phyloP scores from a whole-genome alignment of 2,329 filamentous ascomycete species.

The Xylariaceae sp. region DNA sequence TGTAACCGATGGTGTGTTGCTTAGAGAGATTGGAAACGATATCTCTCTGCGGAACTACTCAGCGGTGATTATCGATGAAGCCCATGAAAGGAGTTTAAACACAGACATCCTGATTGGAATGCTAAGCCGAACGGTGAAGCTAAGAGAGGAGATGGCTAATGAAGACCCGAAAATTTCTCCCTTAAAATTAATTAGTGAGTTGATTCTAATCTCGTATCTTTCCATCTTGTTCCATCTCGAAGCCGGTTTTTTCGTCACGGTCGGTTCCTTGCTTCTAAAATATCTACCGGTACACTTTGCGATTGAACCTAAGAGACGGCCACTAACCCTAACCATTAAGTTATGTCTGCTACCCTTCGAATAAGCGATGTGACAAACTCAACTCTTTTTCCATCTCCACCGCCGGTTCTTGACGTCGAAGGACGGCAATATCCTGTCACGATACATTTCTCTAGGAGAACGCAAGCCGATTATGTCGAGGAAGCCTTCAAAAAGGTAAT shows the following conservation, averaged over 20 bases:
- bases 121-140: constrained; percentile 84
- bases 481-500: constrained; percentile 85
- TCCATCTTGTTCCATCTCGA: not conserved
- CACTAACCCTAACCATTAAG: constrained; percentile 7
- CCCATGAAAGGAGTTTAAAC: constrained; percentile 94
- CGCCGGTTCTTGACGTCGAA: constrained; percentile 83
- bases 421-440: constrained; percentile 90
- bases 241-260: not conserved
- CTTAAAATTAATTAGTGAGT: constrained; percentile 71
- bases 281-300: not conserved
- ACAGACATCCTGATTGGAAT: constrained; percentile 98
- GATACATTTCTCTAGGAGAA: constrained; percentile 79
- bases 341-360: constrained; percentile 95
- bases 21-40: constrained; percentile 87
- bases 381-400: constrained; percentile 70
- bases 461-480: constrained; percentile 82
- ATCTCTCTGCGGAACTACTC: constrained; percentile 88
- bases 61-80: constrained; percentile 90
- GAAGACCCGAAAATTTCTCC: constrained; percentile 70
- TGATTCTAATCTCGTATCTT: not conserved
- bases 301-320: not conserved
- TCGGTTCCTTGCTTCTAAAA: not conserved
- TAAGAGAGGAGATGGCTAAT: constrained; percentile 69
- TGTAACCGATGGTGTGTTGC: constrained; percentile 95
- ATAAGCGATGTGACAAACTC: constrained; percentile 89